A percentile compares a stretch with the other conserved stretches of the same genome.
Conservation (phyloP, 2,329 filamentous ascomycete genomes). For the Hymenoscyphus repandus region DNA sequence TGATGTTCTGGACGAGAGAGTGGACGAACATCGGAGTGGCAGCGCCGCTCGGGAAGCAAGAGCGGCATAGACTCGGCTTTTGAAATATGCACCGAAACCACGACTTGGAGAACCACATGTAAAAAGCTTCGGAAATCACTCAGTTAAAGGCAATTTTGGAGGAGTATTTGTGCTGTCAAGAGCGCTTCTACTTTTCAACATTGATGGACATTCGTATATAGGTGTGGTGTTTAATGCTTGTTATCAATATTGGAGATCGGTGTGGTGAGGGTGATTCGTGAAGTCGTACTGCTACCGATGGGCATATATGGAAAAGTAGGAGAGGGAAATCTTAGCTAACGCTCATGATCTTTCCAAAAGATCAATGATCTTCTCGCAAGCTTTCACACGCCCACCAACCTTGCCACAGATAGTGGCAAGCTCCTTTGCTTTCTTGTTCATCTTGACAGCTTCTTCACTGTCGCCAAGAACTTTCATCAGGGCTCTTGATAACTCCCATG, state of each 20-base stretch:
- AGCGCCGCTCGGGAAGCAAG: not conserved
- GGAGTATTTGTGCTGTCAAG: too few relatives aligned
- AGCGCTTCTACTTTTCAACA: too few relatives aligned
- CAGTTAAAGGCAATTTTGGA: too few relatives aligned
- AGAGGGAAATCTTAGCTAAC: not conserved
- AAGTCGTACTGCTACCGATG: not conserved
- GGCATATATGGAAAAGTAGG: not conserved
- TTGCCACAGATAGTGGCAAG: conserved; percentile 11
- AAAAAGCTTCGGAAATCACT: not conserved
- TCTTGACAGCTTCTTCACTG: conserved; percentile 8
- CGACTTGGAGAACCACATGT: not conserved
- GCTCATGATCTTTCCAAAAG: conserved; percentile 10
- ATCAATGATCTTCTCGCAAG: conserved; percentile 21
- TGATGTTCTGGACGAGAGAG: not conserved
- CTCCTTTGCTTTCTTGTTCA: conserved; percentile 16
- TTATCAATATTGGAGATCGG: too few relatives aligned
- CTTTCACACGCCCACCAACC: conserved; percentile 15
- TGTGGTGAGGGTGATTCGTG: not conserved
- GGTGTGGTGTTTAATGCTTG: too few relatives aligned
- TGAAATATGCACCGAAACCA: not conserved
- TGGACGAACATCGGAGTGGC: not conserved
- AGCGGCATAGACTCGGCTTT: not conserved
- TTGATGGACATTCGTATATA: too few relatives aligned
- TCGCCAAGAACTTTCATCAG: conserved; percentile 17
- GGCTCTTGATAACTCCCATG: conserved; percentile 14